Conservation (phyloP, 768 basidiomycete genomes). For the Mycena polygramma region DNA sequence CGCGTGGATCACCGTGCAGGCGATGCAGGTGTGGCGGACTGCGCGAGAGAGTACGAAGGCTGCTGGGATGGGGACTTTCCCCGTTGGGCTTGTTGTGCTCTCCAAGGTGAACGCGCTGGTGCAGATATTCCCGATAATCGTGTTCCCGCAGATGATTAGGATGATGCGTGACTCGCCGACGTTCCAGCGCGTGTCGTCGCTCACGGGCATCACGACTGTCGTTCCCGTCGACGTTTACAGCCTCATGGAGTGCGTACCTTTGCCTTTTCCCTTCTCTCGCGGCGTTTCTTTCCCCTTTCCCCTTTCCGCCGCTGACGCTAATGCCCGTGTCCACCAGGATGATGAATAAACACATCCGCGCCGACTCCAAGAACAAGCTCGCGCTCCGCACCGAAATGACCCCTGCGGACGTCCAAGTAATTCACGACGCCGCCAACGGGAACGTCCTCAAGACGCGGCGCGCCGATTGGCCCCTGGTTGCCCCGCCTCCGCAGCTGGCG, state of each 20-base stretch:
- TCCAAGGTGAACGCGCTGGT: slow-evolving; percentile 26
- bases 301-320: neutral
- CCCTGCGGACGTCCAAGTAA: slow-evolving; percentile 21
- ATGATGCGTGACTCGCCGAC: slow-evolving; percentile 23
- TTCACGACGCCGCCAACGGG: slow-evolving; percentile 25
- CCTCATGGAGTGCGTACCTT: too few relatives aligned
- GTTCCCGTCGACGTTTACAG: slow-evolving; percentile 21
- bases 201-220: slow-evolving; percentile 15
- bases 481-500: slow-evolving; percentile 25
- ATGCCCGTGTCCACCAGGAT: slow-evolving; percentile 20
- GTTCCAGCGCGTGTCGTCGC: slow-evolving; percentile 17
- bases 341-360: slow-evolving; percentile 26
- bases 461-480: slow-evolving; percentile 21
- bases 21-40: slow-evolving; percentile 17
- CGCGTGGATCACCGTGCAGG: slow-evolving; percentile 5
- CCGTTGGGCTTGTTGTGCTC: slow-evolving; percentile 26
- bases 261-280: too few relatives aligned
- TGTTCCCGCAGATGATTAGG: too few relatives aligned
- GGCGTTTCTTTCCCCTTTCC: too few relatives aligned
- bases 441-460: slow-evolving; percentile 21
- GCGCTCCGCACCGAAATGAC: slow-evolving; percentile 30
- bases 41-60: slow-evolving; percentile 10
- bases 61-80: slow-evolving; percentile 12
- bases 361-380: slow-evolving; percentile 25
- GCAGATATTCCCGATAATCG: slow-evolving; percentile 18